Base-by-base conservation (phyloP, 805 yeast genomes). In the Wickerhamomyces strasburgensis region DNA sequence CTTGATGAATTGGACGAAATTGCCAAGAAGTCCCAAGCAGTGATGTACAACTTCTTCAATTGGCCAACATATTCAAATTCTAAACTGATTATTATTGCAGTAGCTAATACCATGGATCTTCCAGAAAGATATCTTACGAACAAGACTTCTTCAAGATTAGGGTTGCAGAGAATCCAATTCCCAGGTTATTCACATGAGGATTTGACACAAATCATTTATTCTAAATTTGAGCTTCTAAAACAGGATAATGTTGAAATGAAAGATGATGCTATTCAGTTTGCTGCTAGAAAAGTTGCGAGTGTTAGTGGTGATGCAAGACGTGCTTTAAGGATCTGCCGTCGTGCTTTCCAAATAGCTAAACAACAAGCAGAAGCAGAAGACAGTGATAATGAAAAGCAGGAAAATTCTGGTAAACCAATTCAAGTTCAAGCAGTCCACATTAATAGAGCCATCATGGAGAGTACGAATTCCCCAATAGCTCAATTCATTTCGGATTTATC, bases 281-380 rank as follows among this genome's bases (percentile, higher is more conserved):
- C 96, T 0, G 78, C 96, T 2, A 73, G 97, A 60, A 89, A 88
- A 58, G 94, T 93, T 30, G 96, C 98, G 5, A 78, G 93, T 61
- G 97, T 93, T 3, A 84, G 94, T 56, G 98, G 99, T 40, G 99
- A 93, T 66, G 98, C 97, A 1, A 70, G 99, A 52, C 68, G 98
- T 41, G 97, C 96, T 0, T 65, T 93, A 38, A 83, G 83, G 39
- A 84, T 93, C 17, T 84, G 96, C 53, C 72, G 89, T 27, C 66
- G 97, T 39, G 96, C 97, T 0, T 82, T 89, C 6, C 96, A 87
- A 54, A 68, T 89, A 21, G 95, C 96, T 0, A 24, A 40, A 39
- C 44, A 34, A 33, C 29, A 27, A 9, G 35, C 40, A 2, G 40
- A 43, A 25, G 39, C 35, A 1, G 30, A 7, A 2, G 40, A 35